Conservation (phyloP, 768 basidiomycete species). For the Neoboletus magnificus region DNA sequence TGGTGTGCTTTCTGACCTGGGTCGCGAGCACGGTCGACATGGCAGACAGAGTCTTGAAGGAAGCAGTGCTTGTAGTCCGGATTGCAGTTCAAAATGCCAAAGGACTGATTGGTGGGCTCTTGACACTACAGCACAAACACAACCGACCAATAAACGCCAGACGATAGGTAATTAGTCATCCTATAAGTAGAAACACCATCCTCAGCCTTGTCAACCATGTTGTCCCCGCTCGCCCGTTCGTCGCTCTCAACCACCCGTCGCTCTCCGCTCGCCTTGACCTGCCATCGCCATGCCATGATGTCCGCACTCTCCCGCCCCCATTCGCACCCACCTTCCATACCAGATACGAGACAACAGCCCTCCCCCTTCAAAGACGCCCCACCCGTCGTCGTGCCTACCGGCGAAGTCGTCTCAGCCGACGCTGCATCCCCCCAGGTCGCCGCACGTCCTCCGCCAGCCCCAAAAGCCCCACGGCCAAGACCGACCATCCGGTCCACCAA, state of each 20-base stretch:
- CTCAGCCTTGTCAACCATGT: too few relatives aligned
- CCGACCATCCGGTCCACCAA: slow-evolving; percentile 69
- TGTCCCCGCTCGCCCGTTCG: slow-evolving; percentile 17
- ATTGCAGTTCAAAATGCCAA: too few relatives aligned
- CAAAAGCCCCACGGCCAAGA: slow-evolving; percentile 59
- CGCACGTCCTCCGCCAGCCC: slow-evolving; percentile 67
- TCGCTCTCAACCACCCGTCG: not conserved
- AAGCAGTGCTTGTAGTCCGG: too few relatives aligned
- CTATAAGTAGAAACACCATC: too few relatives aligned
- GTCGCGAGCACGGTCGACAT: slow-evolving; percentile 36
- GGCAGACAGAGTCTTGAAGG: not conserved
- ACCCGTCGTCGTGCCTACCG: slow-evolving; percentile 48
- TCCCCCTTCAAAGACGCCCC: slow-evolving; percentile 43
- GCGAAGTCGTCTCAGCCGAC: slow-evolving; percentile 48
- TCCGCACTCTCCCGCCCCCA: slow-evolving; percentile 46
- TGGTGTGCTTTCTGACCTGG: slow-evolving; percentile 61
- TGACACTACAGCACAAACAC: not conserved
- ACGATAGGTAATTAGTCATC: slow-evolving; percentile 23
- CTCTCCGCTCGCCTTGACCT: not conserved
- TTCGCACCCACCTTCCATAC: slow-evolving; percentile 25
- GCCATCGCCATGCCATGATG: slow-evolving; percentile 61
- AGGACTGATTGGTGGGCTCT: too few relatives aligned
- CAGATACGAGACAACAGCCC: slow-evolving; percentile 15
- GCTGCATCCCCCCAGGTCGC: slow-evolving; percentile 69
- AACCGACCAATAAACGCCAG: slow-evolving; percentile 3